A percentile compares a stretch with the other conserved stretches of the same genome.
Evolutionary conservation across 306 rosid species (phyloP).

Genomic region (Vicia sativa): DNA sequence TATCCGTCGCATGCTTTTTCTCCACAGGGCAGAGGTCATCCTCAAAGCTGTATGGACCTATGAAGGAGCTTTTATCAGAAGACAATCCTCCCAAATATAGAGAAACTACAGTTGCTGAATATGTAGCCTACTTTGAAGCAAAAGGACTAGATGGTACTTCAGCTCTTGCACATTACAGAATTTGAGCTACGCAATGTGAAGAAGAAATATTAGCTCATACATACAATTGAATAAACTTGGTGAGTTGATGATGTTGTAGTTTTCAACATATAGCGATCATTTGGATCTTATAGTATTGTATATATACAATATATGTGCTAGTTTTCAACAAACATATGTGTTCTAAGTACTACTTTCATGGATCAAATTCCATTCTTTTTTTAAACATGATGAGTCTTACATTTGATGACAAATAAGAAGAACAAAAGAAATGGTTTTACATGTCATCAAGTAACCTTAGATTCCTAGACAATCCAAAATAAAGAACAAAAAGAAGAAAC

Average conservation of each 20-base stretch:
- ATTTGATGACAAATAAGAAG: slow-evolving; percentile 21
- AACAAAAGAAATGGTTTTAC: too few species aligned
- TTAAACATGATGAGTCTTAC: slow-evolving; percentile 14
- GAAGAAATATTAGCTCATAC: too few species aligned
- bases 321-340: slow-evolving; percentile 11
- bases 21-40: background rate
- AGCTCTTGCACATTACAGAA: slow-evolving; percentile 40
- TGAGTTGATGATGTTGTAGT: too few species aligned
- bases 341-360: slow-evolving; percentile 14
- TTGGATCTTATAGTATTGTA: background rate
- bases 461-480: slow-evolving; percentile 21
- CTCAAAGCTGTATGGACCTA: slow-evolving; percentile 46
- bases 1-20: slow-evolving; percentile 43
- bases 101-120: slow-evolving; percentile 42
- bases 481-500: slow-evolving; percentile 4
- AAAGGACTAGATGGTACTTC: slow-evolving; percentile 48
- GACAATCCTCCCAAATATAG: slow-evolving; percentile 54
- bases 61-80: slow-evolving; percentile 55
- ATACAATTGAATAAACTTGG: too few species aligned
- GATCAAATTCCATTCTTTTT: slow-evolving; percentile 32
- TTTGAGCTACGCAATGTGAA: slow-evolving; percentile 16
- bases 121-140: background rate
- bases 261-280: background rate
- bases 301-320: background rate
- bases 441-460: slow-evolving; percentile 31